Percentiles rank a stretch among this genome's conserved stretches.
Evolutionary conservation across 163 green algal species (phyloP).

Genomic region (Chlamydomonas reinhardtii): DNA sequence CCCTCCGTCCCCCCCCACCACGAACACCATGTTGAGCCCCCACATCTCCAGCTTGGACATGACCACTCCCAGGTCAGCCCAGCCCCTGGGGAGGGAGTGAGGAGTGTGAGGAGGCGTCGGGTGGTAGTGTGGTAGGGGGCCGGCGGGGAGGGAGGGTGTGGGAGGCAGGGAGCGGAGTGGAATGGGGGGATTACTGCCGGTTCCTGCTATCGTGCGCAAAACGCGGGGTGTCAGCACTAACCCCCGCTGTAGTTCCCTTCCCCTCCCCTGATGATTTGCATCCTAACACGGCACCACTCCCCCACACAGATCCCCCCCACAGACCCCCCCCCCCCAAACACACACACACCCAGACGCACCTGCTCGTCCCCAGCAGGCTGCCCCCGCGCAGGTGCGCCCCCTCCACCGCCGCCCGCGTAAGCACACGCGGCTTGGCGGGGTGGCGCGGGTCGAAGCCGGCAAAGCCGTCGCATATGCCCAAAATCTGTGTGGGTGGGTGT

Average conservation of each 20-base stretch:
- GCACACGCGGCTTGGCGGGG: conserved; percentile 60
- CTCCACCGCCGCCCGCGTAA: conserved; percentile 64
- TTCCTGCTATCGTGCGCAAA: too few relatives aligned
- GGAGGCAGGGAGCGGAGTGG: too few relatives aligned
- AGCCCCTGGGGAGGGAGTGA: conserved; percentile 54
- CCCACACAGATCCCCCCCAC: too few relatives aligned
- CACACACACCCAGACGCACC: conserved; percentile 46
- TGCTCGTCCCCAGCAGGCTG: conserved; percentile 89
- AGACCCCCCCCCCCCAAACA: too few relatives aligned
- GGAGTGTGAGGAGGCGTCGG: not conserved
- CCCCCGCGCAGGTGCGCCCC: conserved; percentile 86
- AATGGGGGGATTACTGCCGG: too few relatives aligned
- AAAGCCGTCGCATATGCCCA: conserved; percentile 81
- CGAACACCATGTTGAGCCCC: conserved; percentile 93
- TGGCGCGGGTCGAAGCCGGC: conserved; percentile 76
- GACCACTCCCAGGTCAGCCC: conserved; percentile 86
- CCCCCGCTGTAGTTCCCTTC: too few relatives aligned
- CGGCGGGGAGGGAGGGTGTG: not conserved
- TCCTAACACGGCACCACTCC: too few relatives aligned
- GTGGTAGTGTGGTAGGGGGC: too few relatives aligned
- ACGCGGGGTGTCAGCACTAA: too few relatives aligned
- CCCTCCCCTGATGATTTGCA: too few relatives aligned
- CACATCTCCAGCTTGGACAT: conserved; percentile 88
- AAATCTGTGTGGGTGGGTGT: conserved; percentile 62
- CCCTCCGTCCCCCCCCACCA: conserved; percentile 93